phyloP scores from a whole-genome alignment of 192 early-diverging fungal species.

The Coemansia sp. region DNA sequence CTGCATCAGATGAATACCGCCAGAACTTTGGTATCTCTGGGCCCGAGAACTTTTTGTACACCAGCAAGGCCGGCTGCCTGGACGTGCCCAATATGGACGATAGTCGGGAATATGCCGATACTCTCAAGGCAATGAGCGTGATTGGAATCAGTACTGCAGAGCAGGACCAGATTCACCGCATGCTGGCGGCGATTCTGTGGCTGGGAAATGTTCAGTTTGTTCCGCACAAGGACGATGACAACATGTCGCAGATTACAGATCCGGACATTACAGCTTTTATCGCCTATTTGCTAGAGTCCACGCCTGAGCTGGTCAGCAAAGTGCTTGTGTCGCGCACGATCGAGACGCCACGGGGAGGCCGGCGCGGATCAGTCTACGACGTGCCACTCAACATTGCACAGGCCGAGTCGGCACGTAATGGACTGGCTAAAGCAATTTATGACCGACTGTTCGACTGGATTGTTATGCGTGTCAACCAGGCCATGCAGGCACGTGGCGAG shows the following conservation, averaged over 20 bases:
- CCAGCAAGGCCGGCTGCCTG: slow-evolving; percentile 69
- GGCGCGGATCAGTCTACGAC: slow-evolving; percentile 75
- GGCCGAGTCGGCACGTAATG: slow-evolving; percentile 87
- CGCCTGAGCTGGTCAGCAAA: slow-evolving; percentile 61
- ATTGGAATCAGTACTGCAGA: slow-evolving; percentile 83
- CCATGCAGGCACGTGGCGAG: slow-evolving; percentile 67
- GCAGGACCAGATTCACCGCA: slow-evolving; percentile 84
- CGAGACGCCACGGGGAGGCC: slow-evolving; percentile 74
- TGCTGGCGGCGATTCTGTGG: slow-evolving; percentile 93
- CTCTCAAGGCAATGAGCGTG: slow-evolving; percentile 88
- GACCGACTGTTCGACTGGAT: slow-evolving; percentile 98
- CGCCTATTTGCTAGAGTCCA: slow-evolving; percentile 70
- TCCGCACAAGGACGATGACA: slow-evolving; percentile 69
- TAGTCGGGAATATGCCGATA: slow-evolving; percentile 79
- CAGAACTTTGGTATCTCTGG: slow-evolving; percentile 68
- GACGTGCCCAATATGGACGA: slow-evolving; percentile 95
- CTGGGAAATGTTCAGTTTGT: slow-evolving; percentile 91
- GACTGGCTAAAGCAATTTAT: slow-evolving; percentile 91
- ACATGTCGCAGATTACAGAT: slow-evolving; percentile 64
- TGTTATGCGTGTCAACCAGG: slow-evolving; percentile 86
- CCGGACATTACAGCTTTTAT: slow-evolving; percentile 67
- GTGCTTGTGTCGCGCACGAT: slow-evolving; percentile 68
- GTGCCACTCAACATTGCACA: slow-evolving; percentile 90
- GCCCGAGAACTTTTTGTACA: slow-evolving; percentile 78
- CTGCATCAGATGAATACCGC: slow-evolving; percentile 70